Evolutionary conservation across 305 asterid species (phyloP).

Genomic region (Rubia balearica): DNA sequence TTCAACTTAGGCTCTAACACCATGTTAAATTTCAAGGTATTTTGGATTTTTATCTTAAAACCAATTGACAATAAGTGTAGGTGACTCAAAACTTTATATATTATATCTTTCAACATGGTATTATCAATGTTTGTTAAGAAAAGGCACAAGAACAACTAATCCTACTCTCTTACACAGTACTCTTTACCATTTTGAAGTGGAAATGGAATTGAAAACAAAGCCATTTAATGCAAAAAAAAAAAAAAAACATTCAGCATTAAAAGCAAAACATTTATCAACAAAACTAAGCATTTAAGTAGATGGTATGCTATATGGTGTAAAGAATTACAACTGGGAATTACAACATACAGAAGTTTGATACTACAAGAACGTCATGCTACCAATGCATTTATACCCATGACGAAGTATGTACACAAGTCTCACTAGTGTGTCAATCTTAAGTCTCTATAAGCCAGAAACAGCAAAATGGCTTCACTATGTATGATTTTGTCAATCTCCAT

Average conservation of each 20-base stretch:
- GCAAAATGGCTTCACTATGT: background rate
- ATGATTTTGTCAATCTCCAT: conserved; percentile 1
- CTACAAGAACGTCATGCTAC: background rate
- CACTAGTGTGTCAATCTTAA: background rate
- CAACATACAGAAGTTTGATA: background rate
- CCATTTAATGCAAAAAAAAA: too few relatives aligned
- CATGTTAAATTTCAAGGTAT: too few relatives aligned
- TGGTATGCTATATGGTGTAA: background rate
- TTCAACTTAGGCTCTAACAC: too few relatives aligned
- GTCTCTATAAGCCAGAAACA: background rate
- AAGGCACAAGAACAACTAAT: background rate
- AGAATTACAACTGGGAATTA: background rate
- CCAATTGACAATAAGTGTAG: too few relatives aligned
- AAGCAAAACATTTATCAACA: background rate
- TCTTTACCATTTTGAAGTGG: too few relatives aligned
- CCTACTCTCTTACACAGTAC: too few relatives aligned
- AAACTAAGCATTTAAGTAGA: background rate
- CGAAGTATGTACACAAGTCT: conserved; percentile 1
- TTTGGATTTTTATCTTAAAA: too few relatives aligned
- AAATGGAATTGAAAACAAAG: too few relatives aligned
- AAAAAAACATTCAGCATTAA: background rate
- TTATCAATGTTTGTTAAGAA: background rate
- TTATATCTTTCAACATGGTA: background rate
- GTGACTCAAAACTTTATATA: too few relatives aligned
- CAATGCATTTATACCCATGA: background rate